Evolutionary conservation across 192 early-diverging fungal genomes (phyloP).

Genomic region (Podila epigama): DNA sequence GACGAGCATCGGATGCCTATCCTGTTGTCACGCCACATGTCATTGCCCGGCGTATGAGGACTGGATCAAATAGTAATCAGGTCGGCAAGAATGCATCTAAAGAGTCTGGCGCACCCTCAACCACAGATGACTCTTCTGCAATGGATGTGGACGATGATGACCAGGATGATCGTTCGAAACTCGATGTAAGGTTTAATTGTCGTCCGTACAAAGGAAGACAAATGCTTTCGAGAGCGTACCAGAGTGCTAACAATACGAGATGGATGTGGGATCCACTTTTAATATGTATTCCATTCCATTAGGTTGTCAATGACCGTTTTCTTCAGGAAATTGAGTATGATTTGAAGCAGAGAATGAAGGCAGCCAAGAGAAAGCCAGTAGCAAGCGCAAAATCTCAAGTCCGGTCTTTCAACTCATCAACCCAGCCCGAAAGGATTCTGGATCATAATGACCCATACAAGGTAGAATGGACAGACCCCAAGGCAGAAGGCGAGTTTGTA

Average conservation of each 20-base stretch:
- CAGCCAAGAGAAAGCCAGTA: constrained; percentile 79
- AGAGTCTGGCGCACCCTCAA: not conserved
- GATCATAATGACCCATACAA: constrained; percentile 94
- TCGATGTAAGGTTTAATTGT: constrained; percentile 14
- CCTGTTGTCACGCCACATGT: constrained; percentile 81
- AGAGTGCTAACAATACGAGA: too few species aligned
- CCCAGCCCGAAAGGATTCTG: constrained; percentile 70
- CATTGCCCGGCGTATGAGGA: constrained; percentile 70
- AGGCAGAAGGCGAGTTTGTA: constrained; percentile 55
- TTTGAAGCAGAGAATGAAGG: constrained; percentile 79
- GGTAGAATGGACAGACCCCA: constrained; percentile 80
- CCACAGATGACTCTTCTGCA: constrained; percentile 13
- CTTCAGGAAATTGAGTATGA: constrained; percentile 67
- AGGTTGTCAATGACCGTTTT: constrained; percentile 38
- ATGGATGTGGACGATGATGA: constrained; percentile 42
- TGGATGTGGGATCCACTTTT: not conserved
- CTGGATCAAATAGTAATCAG: not conserved
- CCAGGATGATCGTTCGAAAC: constrained; percentile 11
- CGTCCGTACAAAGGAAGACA: too few species aligned
- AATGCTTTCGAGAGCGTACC: too few species aligned
- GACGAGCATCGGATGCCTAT: constrained; percentile 81
- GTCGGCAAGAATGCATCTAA: constrained; percentile 2
- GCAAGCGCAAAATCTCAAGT: constrained; percentile 79
- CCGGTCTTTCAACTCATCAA: constrained; percentile 72
- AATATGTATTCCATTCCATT: not conserved